Evolutionary conservation across 2,329 filamentous ascomycete species (phyloP).

Genomic region (Phialemoniopsis sp.): DNA sequence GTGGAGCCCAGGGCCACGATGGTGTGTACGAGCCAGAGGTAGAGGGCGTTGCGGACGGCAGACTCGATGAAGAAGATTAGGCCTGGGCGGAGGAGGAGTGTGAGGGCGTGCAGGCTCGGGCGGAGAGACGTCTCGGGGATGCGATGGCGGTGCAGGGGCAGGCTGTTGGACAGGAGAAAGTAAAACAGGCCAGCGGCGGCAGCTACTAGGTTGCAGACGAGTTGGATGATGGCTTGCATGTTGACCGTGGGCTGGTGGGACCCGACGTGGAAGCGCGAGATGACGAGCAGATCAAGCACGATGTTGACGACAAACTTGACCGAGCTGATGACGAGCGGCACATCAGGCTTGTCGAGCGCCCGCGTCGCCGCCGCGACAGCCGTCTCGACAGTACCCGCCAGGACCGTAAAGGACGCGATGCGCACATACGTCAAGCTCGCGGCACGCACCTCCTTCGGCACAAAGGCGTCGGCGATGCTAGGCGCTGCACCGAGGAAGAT

Average conservation of each 20-base stretch:
- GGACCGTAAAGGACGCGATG: slow-evolving; percentile 57
- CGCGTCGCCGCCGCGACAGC: slow-evolving; percentile 58
- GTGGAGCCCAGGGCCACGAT: slow-evolving; percentile 59
- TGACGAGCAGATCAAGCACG: slow-evolving; percentile 59
- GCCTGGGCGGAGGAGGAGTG: slow-evolving; percentile 51
- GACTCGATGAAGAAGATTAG: slow-evolving; percentile 59
- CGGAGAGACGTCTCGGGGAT: slow-evolving; percentile 13
- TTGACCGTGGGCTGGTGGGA: slow-evolving; percentile 52
- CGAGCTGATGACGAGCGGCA: slow-evolving; percentile 61
- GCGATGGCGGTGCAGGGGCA: slow-evolving; percentile 8
- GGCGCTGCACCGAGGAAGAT: slow-evolving; percentile 50
- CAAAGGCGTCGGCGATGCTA: slow-evolving; percentile 56
- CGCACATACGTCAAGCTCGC: slow-evolving; percentile 60
- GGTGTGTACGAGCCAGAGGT: slow-evolving; percentile 64
- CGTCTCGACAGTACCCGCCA: slow-evolving; percentile 59
- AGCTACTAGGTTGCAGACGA: slow-evolving; percentile 55
- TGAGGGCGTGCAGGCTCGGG: slow-evolving; percentile 39
- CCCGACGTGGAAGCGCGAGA: slow-evolving; percentile 61
- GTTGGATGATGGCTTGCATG: slow-evolving; percentile 58
- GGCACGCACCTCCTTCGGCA: slow-evolving; percentile 52
- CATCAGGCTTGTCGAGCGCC: slow-evolving; percentile 65
- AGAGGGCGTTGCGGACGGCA: slow-evolving; percentile 62
- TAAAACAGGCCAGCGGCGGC: slow-evolving; percentile 54
- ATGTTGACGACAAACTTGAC: slow-evolving; percentile 65
- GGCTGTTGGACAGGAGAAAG: slow-evolving; percentile 44